Evolutionary conservation across 2,329 filamentous ascomycete genomes (phyloP).

Genomic region (Colletotrichum sp.): DNA sequence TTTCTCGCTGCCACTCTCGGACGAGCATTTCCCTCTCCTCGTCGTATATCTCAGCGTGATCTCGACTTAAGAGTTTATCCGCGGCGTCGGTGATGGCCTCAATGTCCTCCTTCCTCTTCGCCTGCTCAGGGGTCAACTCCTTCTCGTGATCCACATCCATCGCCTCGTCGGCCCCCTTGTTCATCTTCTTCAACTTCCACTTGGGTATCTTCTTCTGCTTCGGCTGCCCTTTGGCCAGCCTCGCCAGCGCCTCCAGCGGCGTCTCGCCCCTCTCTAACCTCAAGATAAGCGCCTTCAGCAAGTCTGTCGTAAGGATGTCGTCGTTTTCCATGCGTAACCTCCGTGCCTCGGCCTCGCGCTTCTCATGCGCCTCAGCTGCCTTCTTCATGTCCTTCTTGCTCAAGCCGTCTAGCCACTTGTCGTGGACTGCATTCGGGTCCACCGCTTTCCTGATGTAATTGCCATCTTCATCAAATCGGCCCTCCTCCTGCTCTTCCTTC

Average conservation of each 20-base stretch:
- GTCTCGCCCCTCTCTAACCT: constrained; percentile 83
- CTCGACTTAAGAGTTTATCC: constrained; percentile 82
- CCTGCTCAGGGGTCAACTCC: constrained; percentile 72
- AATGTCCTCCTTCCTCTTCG: constrained; percentile 74
- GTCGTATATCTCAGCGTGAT: constrained; percentile 91
- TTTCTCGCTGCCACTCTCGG: constrained; percentile 82
- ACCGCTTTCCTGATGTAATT: constrained; percentile 90
- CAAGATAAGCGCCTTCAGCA: constrained; percentile 75
- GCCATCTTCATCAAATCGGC: constrained; percentile 86
- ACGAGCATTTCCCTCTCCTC: constrained; percentile 83
- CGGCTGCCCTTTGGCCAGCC: constrained; percentile 72
- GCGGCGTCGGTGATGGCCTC: constrained; percentile 87
- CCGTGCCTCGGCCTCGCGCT: constrained; percentile 78
- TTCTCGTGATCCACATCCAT: constrained; percentile 75
- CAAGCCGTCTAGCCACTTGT: constrained; percentile 89
- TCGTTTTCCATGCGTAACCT: constrained; percentile 78
- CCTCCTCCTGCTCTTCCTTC: constrained; percentile 87
- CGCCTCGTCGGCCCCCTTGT: constrained; percentile 53
- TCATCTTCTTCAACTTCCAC: constrained; percentile 74
- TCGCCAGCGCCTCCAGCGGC: constrained; percentile 82
- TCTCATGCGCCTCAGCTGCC: constrained; percentile 86
- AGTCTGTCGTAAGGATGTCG: constrained; percentile 72
- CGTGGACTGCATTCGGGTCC: constrained; percentile 89
- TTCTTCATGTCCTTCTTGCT: constrained; percentile 93
- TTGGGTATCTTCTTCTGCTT: constrained; percentile 65